Evolutionary conservation across 495 filamentous ascomycete genomes (phyloP), one percentile per base, ranked within the genome.

Genomic region (Talaromyces wortmannii): DNA sequence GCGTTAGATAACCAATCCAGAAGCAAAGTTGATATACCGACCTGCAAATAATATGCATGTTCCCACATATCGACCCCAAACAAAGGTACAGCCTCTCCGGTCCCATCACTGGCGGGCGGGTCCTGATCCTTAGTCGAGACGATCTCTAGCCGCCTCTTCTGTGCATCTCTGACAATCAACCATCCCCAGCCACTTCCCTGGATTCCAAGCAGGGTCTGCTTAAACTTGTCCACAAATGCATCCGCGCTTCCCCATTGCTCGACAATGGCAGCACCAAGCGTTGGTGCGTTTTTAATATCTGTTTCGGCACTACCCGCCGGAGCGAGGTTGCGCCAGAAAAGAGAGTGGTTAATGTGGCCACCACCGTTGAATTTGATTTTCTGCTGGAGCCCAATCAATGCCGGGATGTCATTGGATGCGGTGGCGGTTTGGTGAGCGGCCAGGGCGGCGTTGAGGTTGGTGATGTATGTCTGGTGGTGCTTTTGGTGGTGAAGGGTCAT

Each of bases 61-160:
- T 98, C 94, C 94, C 94, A 98, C 75, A 95, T 95, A 79, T 98
- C 94, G 55, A 97, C 85, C 0, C 94, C 94, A 44, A 98, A 78
- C 40, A 98, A 63, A 36, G 91, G 90, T 23, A 81, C 78, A 42
- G 42, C 50, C 36, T 40, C 36, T 7, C 50, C 40, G 2, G 17
- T 36, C 66, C 85, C 88, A 48, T 83, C 83, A 0, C 82, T 84
- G 6, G 88, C 80, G 17, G 97, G 87, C 0, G 94, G 87, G 65
- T 98, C 94, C 72, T 98, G 94, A 69, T 97, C 86, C 79, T 83
- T 82, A 75, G 90, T 79, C 52, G 88, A 80, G 72, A 78, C 80
- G 63, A 96, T 90, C 56, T 77, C 74, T 48, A 96, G 67, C 50
- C 71, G 77, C 0, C 82, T 83, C 52, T 81, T 86, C 57, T 79